Evolutionary conservation across 352 stramenopile genomes (phyloP).

Genomic region (Globisporangium okanoganense): DNA sequence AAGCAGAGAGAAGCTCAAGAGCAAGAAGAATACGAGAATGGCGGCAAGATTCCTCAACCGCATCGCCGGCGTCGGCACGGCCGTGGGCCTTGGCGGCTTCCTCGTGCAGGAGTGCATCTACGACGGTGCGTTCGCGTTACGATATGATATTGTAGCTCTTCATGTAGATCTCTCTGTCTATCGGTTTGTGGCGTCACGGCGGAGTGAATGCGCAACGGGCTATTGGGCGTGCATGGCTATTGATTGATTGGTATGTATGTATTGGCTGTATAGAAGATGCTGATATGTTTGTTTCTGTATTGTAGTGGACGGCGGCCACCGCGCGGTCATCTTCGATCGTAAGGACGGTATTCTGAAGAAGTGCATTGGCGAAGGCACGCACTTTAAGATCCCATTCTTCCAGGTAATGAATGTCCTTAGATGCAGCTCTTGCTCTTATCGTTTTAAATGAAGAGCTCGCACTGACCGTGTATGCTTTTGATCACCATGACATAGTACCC

Average conservation of each 20-base stretch:
- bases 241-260: not conserved
- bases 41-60: slow-evolving; percentile 74
- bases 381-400: slow-evolving; percentile 99
- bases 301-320: slow-evolving; percentile 96
- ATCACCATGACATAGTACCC: slow-evolving; percentile 72
- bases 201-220: slow-evolving; percentile 6
- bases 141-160: not conserved
- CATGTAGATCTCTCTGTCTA: not conserved
- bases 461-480: slow-evolving; percentile 10
- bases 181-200: not conserved
- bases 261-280: not conserved
- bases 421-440: slow-evolving; percentile 4
- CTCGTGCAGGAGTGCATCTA: slow-evolving; percentile 80
- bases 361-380: slow-evolving; percentile 96
- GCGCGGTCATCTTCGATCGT: slow-evolving; percentile 99
- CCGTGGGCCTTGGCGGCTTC: slow-evolving; percentile 66
- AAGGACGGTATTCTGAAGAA: slow-evolving; percentile 96
- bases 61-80: slow-evolving; percentile 45
- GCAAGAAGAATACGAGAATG: slow-evolving; percentile 34
- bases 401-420: slow-evolving; percentile 31
- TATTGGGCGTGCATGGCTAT: not conserved
- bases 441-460: not conserved
- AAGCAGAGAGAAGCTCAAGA: slow-evolving; percentile 5
- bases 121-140: slow-evolving; percentile 47
- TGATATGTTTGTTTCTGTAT: slow-evolving; percentile 8